These are phyloP conservation scores for Microcyclospora tardicrescens DNA, from an alignment of 2,329 filamentous ascomycete genomes.

Conservation along the genomic window DNA sequence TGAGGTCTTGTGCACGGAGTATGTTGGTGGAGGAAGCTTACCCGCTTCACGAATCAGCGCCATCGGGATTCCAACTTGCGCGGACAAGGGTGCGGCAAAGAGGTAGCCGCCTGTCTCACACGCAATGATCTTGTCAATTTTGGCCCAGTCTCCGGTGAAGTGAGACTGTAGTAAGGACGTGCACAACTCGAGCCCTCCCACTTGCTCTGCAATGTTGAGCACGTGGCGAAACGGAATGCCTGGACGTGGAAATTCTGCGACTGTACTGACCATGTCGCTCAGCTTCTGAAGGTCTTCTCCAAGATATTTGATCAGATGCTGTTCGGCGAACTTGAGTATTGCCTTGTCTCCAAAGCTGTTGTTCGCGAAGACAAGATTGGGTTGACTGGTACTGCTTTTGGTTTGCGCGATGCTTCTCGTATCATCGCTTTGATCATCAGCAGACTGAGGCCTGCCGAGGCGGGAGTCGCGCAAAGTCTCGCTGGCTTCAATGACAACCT, in stretches of 20 bases:
- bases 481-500: constrained; percentile 37
- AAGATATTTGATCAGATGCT: constrained; percentile 34
- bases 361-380: constrained; percentile 42
- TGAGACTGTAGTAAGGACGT: constrained; percentile 36
- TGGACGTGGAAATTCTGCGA: constrained; percentile 39
- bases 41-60: constrained; percentile 41
- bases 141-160: constrained; percentile 36
- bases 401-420: constrained; percentile 1
- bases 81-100: constrained; percentile 41
- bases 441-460: constrained; percentile 23
- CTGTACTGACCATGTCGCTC: constrained; percentile 35
- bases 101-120: constrained; percentile 48
- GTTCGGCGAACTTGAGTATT: constrained; percentile 1
- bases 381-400: constrained; percentile 10
- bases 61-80: constrained; percentile 30
- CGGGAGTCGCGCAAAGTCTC: constrained; percentile 21
- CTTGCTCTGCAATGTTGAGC: constrained; percentile 41
- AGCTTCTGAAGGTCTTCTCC: constrained; percentile 36
- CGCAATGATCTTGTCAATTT: constrained; percentile 34
- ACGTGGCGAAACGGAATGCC: constrained; percentile 47
- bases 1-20: constrained; percentile 34
- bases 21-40: constrained; percentile 45
- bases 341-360: constrained; percentile 28
- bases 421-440: constrained; percentile 6
- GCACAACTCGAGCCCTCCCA: constrained; percentile 39